These are phyloP conservation scores for Cercospora canescens DNA, from an alignment of 2,329 filamentous ascomycete genomes.

Conservation along the genomic window DNA sequence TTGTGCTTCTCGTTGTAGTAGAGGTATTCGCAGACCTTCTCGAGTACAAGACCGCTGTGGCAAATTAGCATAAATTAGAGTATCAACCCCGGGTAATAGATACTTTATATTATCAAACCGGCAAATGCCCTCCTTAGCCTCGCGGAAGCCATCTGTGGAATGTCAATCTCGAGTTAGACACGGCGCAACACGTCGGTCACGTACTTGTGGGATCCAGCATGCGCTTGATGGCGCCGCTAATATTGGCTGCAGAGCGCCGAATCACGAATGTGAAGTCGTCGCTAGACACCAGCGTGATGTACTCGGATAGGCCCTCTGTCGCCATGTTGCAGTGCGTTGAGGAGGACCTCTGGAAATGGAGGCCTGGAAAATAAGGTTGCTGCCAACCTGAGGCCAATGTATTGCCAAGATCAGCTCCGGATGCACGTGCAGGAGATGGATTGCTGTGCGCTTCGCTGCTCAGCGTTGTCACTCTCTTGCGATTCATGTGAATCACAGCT, in stretches of 20 bases:
- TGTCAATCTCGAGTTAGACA: conserved; percentile 10
- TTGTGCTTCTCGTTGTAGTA: conserved; percentile 78
- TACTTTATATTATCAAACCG: conserved; percentile 74
- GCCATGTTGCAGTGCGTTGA: not conserved
- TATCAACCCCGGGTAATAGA: conserved; percentile 28
- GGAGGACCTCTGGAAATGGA: not conserved
- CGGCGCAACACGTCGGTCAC: conserved; percentile 24
- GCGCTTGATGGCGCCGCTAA: conserved; percentile 71
- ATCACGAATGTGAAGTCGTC: conserved; percentile 79
- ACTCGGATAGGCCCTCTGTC: conserved; percentile 53
- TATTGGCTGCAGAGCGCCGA: conserved; percentile 66
- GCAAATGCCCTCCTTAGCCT: conserved; percentile 65
- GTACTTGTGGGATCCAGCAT: conserved; percentile 71
- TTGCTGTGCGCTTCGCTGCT: too few species aligned
- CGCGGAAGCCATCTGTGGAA: conserved; percentile 60
- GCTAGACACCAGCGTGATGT: conserved; percentile 73
- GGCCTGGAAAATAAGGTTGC: not conserved
- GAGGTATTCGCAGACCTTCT: conserved; percentile 81
- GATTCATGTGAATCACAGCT: too few species aligned
- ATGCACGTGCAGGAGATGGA: not conserved
- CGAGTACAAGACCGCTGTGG: conserved; percentile 67
- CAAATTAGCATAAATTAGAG: conserved; percentile 1
- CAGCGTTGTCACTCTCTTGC: too few species aligned
- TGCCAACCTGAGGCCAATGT: not conserved
- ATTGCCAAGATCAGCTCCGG: not conserved